These are phyloP conservation scores for Trichocladium uniseriatum DNA, from an alignment of 495 filamentous ascomycete genomes.

Conservation along the genomic window DNA sequence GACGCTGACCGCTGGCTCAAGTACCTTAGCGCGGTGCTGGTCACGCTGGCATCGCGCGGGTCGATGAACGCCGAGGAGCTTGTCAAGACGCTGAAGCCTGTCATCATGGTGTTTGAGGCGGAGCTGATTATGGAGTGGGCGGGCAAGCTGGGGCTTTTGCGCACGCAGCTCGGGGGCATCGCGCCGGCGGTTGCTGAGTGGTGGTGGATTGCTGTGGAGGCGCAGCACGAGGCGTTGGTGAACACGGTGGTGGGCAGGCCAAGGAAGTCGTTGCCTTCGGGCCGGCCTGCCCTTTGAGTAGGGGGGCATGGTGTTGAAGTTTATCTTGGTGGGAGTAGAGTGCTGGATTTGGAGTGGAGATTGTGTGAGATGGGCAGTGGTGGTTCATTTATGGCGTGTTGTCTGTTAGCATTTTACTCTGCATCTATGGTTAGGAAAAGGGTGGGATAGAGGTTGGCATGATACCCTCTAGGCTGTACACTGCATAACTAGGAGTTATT, in stretches of 20 bases:
- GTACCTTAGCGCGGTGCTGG: slow-evolving; percentile 48
- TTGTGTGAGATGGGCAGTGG: too few species aligned
- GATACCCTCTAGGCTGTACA: background rate
- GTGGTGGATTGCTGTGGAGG: slow-evolving; percentile 54
- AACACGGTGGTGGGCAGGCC: background rate
- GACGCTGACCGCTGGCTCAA: slow-evolving; percentile 56
- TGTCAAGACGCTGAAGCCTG: slow-evolving; percentile 46
- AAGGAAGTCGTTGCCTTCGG: slow-evolving; percentile 5
- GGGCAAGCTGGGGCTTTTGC: slow-evolving; percentile 37
- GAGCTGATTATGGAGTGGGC: slow-evolving; percentile 59
- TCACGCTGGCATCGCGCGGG: slow-evolving; percentile 51
- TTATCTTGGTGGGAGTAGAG: too few species aligned
- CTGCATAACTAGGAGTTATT: background rate
- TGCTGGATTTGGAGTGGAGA: too few species aligned
- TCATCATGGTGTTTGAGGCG: slow-evolving; percentile 60
- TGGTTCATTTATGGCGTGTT: background rate
- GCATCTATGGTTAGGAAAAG: background rate
- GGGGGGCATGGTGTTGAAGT: too few species aligned
- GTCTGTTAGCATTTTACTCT: background rate
- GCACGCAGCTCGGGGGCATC: slow-evolving; percentile 25
- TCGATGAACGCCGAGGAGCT: slow-evolving; percentile 46
- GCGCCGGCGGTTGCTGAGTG: slow-evolving; percentile 51
- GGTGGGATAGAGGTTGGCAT: background rate
- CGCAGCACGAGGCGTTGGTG: slow-evolving; percentile 17
- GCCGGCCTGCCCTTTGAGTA: background rate